phyloP scores from a whole-genome alignment of 805 yeast species.

The Zygosaccharomyces bisporus region DNA sequence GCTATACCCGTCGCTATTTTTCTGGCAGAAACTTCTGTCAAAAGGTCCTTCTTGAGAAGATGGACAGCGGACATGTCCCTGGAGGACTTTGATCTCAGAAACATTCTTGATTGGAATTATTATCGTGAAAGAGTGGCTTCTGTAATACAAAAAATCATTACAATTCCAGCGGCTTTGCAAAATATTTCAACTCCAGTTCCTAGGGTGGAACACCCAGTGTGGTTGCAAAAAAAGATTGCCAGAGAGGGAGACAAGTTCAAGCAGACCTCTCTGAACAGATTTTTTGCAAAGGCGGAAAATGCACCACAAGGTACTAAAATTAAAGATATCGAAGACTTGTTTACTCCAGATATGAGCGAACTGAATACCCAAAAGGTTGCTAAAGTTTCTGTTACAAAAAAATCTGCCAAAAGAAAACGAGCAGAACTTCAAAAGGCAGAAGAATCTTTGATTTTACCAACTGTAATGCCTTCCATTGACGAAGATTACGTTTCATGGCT shows the following conservation, averaged over 20 bases:
- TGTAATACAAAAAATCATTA: conserved; percentile 88
- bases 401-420: conserved; percentile 31
- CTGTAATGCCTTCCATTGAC: conserved; percentile 53
- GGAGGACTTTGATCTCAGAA: conserved; percentile 80
- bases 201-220: conserved; percentile 87
- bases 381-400: conserved; percentile 37
- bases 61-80: conserved; percentile 83
- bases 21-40: conserved; percentile 70
- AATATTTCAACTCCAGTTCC: conserved; percentile 89
- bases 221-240: conserved; percentile 70
- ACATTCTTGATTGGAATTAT: conserved; percentile 89
- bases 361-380: conserved; percentile 33
- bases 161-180: conserved; percentile 97
- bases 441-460: conserved; percentile 43
- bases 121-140: conserved; percentile 88
- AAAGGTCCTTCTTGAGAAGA: conserved; percentile 68
- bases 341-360: conserved; percentile 29
- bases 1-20: conserved; percentile 96
- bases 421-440: conserved; percentile 42
- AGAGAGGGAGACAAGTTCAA: conserved; percentile 61
- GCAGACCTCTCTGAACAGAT: conserved; percentile 60
- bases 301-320: conserved; percentile 41
- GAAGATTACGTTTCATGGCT: conserved; percentile 68
- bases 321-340: conserved; percentile 75
- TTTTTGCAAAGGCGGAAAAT: conserved; percentile 48